Base-by-base conservation (phyloP, 2,329 filamentous ascomycete genomes). In the Paraphoma sp. region DNA sequence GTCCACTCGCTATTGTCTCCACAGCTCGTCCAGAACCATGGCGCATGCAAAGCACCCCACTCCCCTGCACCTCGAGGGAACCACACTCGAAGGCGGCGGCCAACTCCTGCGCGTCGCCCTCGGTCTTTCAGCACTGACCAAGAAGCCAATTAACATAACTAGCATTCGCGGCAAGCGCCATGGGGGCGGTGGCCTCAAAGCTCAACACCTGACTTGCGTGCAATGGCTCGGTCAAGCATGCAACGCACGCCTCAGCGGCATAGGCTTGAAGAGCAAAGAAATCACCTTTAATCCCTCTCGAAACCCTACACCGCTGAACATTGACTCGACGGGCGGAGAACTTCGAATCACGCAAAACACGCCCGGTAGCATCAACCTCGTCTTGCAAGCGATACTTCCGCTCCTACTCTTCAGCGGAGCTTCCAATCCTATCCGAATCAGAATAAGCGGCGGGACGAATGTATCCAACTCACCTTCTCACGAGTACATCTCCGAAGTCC, bases 71-170 rank as follows among this genome's bases (percentile, higher is more conserved):
- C 65, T 87, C 10, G 80, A 86, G 66, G 85, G 86, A 46, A 81
- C 80, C 16, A 86, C 81, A 3, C 81, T 87, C 17, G 86, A 88
- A 79, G 86, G 86, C 40, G 86, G 86, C 28, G 86, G 86, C 12
- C 86, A 88, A 69, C 78, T 88, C 2, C 76, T 87, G 43, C 84
- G 86, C 18, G 80, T 85, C 49, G 83, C 85, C 2, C 63, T 87
- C 8, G 80, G 81, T 12, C 73, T 88, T 2, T 83, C 85, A 1
- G 81, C 83, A 5, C 76, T 88, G 14, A 85, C 82, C 6, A 69
- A 70, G 18, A 79, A 71, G 1, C 79, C 84, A 1, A 72, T 88
- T 48, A 75, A 74, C 23, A 82, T 88, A 59, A 76, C 75, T 42
- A 71, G 82, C 56, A 84, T 88, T 53, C 82, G 86, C 7, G 85